Base-by-base conservation (phyloP, 2,329 filamentous ascomycete species). In the Aspergillus luchuensis region DNA sequence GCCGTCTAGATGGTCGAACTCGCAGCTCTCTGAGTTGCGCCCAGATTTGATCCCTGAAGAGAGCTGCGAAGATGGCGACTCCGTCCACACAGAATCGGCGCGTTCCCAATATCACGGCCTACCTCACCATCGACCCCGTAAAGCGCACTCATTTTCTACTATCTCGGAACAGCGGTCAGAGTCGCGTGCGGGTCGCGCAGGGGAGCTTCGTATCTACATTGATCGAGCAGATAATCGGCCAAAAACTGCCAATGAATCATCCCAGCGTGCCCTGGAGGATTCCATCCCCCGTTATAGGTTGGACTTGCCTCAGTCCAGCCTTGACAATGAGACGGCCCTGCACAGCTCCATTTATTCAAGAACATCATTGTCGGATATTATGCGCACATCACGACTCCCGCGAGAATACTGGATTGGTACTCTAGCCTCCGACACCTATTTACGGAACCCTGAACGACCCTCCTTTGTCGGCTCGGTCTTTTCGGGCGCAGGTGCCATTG, bases 281-380 rank as follows among this genome's bases (percentile, higher is more conserved):
- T 83, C 87, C 21, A 96, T 97, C 54, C 92, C 93, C 38, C 89
- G 91, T 59, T 96, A 93, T 82, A 88, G 89, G 66, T 81, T 97
- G 59, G 93, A 92, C 11, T 90, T 89, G 1, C 91, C 92, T 17
- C 86, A 87, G 60, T 96, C 97, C 75, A 94, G 89, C 64, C 79
- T 85, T 56, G 84, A 85, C 67, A 92, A 92, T 10, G 92, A 89
- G 2, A 87, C 91, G 2, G 84, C 91, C 63, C 81, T 97, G 64
- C 88, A 91, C 63, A 90, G 88, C 66, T 96, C 93, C n/a, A 88
- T 89, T 15, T 91, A 91, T 74, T 86, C 85, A 10, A 76, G 78
- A 56, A 86, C 88, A 3, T 90, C 91, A 2, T 89, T 76, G 53
- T 79, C 87, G 5, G 91, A 94, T 56, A 91, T 92, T 62, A 76